A percentile compares a stretch with the other conserved stretches of the same genome.
Evolutionary conservation across 2,329 filamentous ascomycete genomes (phyloP).

Genomic region (Aspergillus fumigatiaffinis): DNA sequence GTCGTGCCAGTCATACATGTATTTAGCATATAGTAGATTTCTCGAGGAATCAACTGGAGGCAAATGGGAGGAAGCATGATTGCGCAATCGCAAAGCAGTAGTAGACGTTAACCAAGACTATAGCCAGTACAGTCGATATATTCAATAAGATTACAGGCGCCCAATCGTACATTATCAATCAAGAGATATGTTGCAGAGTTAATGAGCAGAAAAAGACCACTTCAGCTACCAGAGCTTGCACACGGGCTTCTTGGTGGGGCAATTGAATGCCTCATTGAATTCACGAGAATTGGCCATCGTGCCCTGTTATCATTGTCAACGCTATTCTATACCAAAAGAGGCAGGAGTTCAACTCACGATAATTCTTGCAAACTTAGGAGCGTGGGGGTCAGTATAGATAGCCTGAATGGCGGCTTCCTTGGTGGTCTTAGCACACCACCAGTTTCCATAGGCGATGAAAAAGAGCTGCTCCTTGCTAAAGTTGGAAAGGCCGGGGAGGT

Average conservation of each 20-base stretch:
- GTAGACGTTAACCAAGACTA: background rate
- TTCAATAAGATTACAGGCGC: background rate
- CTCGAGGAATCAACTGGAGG: background rate
- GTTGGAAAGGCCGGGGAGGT: slow-evolving; percentile 57
- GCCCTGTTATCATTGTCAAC: slow-evolving; percentile 36
- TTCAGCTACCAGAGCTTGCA: slow-evolving; percentile 64
- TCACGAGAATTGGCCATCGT: slow-evolving; percentile 64
- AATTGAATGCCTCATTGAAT: slow-evolving; percentile 65
- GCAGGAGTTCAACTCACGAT: slow-evolving; percentile 28
- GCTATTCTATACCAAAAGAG: slow-evolving; percentile 2
- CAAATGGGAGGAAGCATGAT: background rate
- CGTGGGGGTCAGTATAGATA: slow-evolving; percentile 63
- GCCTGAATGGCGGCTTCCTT: slow-evolving; percentile 55
- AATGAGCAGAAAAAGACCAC: slow-evolving; percentile 1
- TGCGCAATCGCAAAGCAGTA: background rate
- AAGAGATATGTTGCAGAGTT: background rate
- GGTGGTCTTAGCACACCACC: slow-evolving; percentile 64
- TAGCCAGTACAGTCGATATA: background rate
- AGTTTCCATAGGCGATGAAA: slow-evolving; percentile 62
- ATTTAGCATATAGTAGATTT: background rate
- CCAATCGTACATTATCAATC: background rate
- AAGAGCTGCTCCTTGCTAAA: slow-evolving; percentile 68
- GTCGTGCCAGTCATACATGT: too few relatives aligned
- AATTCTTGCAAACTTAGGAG: slow-evolving; percentile 60
- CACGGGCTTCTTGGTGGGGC: slow-evolving; percentile 60